Evolutionary conservation across 192 early-diverging fungal species (phyloP), one percentile per base, ranked within the genome.

Genomic region (Podila epicladia): DNA sequence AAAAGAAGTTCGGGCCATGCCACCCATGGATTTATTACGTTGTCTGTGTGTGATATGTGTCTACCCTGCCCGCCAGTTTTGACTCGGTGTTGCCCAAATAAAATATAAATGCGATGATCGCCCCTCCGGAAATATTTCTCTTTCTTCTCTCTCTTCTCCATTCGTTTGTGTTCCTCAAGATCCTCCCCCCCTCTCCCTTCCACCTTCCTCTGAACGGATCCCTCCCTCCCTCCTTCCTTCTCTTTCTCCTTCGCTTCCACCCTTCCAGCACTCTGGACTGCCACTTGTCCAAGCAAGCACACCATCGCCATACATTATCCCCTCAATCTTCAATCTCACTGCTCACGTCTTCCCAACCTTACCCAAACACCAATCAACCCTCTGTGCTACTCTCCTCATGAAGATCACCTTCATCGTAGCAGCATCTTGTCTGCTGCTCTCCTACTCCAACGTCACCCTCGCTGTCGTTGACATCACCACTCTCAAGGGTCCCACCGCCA

Each of bases 401-500:
- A 41, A 55, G 65, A 26, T 48, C 24, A 55, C 11, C n/a, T 26
- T 55, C 24, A 55, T 55, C n/a, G 24, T 26, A 8, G 53, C 24
- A 17, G 53, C 53, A 5, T 55, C 53, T 12, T 55, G 53, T 22
- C 53, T 55, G 53, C n/a, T 55, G 22, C 22, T 55, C 24, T 55
- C 53, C 9, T 55, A n/a, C 53, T 55, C 53, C 22, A 55, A 8
- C 24, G 20, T 55, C 53, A 55, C 53, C 5, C 53, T 55, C 17
- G 53, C 53, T 22, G 53, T 55, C n/a, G 53, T 55, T n/a, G 53
- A 55, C 53, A 55, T 55, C 22, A 55, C 53, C 22, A 55, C 53
- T 1, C 38, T 69, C 53, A 69, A 60, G 58, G 67, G 67, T 13
- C 67, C 67, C 57, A 28, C 12, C 17, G 49, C 58, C 24, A 69